Conservation (phyloP, 108 stramenopile species). For the Cyclotella sp. region DNA sequence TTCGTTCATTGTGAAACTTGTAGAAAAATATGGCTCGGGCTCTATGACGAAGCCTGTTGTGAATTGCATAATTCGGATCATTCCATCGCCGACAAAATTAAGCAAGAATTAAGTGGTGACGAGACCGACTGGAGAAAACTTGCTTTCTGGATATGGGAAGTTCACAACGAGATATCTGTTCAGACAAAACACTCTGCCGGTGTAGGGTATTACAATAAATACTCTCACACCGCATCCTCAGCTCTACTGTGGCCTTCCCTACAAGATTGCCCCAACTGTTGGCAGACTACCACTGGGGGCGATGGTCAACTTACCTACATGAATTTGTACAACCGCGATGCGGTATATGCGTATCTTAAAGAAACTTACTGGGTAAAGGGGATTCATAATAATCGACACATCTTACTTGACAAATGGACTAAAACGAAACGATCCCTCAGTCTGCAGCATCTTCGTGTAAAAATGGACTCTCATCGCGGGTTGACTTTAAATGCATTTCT, state of each 20-base stretch:
- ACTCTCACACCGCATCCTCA: constrained; percentile 17
- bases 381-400: constrained; percentile 44
- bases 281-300: constrained; percentile 20
- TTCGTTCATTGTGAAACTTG: constrained; percentile 39
- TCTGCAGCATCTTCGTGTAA: constrained; percentile 22
- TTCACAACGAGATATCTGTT: constrained; percentile 52
- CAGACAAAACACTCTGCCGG: constrained; percentile 14
- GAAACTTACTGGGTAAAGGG: constrained; percentile 47
- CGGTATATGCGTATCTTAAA: constrained; percentile 36
- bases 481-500: constrained; percentile 17
- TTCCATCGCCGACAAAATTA: constrained; percentile 9
- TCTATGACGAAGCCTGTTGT: constrained; percentile 39
- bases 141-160: constrained; percentile 53
- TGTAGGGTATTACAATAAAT: constrained; percentile 20
- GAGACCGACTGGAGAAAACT: constrained; percentile 46
- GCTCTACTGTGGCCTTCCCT: constrained; percentile 43
- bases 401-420: constrained; percentile 46
- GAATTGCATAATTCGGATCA: constrained; percentile 15
- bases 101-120: not conserved
- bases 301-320: constrained; percentile 8
- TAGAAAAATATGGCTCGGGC: constrained; percentile 26
- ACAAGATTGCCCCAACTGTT: constrained; percentile 48
- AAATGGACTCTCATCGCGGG: constrained; percentile 26
- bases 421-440: constrained; percentile 34
- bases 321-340: constrained; percentile 43